A percentile compares a stretch with the other conserved stretches of the same genome.
Conservation (phyloP, 1,139 yeast species). For the Yamadazyma mexicana region DNA sequence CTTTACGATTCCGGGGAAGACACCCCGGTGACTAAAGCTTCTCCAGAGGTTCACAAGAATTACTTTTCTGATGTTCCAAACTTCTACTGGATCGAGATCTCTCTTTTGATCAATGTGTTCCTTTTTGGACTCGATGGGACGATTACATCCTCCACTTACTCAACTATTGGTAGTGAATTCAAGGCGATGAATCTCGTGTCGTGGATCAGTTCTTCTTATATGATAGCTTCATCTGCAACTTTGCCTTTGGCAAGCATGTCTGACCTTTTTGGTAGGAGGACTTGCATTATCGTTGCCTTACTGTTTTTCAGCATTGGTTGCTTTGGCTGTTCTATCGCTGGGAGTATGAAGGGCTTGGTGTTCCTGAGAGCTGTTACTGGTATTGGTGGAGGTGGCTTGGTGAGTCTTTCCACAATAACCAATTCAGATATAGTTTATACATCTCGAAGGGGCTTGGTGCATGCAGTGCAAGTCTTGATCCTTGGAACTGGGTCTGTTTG, state of each 20-base stretch:
- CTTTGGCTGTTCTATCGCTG: conserved; percentile 24
- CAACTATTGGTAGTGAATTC: conserved; percentile 35
- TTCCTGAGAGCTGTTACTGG: conserved; percentile 26
- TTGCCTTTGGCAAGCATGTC: conserved; percentile 49
- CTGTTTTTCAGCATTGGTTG: conserved; percentile 28
- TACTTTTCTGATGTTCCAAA: conserved; percentile 12
- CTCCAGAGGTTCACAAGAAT: no score
- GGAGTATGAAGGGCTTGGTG: conserved; percentile 18
- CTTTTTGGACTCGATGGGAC: conserved; percentile 37
- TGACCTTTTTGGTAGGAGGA: conserved; percentile 52
- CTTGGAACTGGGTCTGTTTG: conserved; percentile 25
- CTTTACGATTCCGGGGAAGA: no score
- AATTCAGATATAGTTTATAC: conserved; percentile 29
- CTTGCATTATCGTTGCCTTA: conserved; percentile 25
- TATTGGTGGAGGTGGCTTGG: conserved; percentile 34
- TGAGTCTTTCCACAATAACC: conserved; percentile 28
- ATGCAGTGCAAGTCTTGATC: conserved; percentile 26
- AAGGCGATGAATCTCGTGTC: conserved; percentile 37
- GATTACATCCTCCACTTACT: conserved; percentile 33
- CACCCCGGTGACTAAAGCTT: no score
- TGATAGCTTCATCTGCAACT: conserved; percentile 30
- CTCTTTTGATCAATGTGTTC: conserved; percentile 25
- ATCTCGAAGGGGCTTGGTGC: conserved; percentile 26
- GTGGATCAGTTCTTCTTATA: conserved; percentile 35
- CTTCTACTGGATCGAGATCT: conserved; percentile 22